Evolutionary conservation across 768 basidiomycete genomes (phyloP).

Genomic region (Suillus subluteus): DNA sequence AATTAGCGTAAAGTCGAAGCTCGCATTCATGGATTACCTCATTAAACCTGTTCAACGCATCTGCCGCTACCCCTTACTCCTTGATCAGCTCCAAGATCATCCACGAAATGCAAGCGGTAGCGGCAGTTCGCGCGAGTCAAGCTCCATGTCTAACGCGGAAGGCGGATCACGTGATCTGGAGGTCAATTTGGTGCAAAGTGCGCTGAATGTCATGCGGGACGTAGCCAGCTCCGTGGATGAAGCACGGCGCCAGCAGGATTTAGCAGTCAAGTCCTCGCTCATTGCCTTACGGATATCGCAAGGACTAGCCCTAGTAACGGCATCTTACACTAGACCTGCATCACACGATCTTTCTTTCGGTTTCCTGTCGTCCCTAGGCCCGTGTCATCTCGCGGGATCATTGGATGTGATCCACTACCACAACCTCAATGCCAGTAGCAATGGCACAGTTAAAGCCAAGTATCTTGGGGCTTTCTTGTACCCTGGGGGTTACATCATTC

Average conservation of each 20-base stretch:
- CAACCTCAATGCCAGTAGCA: slow-evolving; percentile 44
- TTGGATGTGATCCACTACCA: slow-evolving; percentile 84
- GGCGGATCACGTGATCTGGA: background rate
- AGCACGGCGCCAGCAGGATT: slow-evolving; percentile 69
- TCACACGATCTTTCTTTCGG: slow-evolving; percentile 47
- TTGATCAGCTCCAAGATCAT: slow-evolving; percentile 62
- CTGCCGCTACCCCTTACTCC: slow-evolving; percentile 91
- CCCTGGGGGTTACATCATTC: slow-evolving; percentile 78
- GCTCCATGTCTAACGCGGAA: background rate
- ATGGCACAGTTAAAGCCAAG: slow-evolving; percentile 68
- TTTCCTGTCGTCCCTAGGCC: slow-evolving; percentile 79
- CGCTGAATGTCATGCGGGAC: slow-evolving; percentile 71
- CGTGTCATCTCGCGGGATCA: slow-evolving; percentile 80
- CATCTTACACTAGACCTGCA: slow-evolving; percentile 31
- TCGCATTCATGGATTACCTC: slow-evolving; percentile 83
- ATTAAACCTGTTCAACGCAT: slow-evolving; percentile 98
- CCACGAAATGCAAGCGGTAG: slow-evolving; percentile 9
- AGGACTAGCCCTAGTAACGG: slow-evolving; percentile 32
- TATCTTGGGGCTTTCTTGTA: slow-evolving; percentile 94
- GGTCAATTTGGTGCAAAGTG: slow-evolving; percentile 38
- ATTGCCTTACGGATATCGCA: slow-evolving; percentile 68
- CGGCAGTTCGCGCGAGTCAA: slow-evolving; percentile 7
- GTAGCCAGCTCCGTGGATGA: slow-evolving; percentile 83
- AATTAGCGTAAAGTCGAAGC: slow-evolving; percentile 39
- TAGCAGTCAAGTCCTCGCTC: slow-evolving; percentile 64